A percentile compares a stretch with the other conserved stretches of the same genome.
Evolutionary conservation across 768 basidiomycete species (phyloP).

Genomic region (Amanita rubescens): DNA sequence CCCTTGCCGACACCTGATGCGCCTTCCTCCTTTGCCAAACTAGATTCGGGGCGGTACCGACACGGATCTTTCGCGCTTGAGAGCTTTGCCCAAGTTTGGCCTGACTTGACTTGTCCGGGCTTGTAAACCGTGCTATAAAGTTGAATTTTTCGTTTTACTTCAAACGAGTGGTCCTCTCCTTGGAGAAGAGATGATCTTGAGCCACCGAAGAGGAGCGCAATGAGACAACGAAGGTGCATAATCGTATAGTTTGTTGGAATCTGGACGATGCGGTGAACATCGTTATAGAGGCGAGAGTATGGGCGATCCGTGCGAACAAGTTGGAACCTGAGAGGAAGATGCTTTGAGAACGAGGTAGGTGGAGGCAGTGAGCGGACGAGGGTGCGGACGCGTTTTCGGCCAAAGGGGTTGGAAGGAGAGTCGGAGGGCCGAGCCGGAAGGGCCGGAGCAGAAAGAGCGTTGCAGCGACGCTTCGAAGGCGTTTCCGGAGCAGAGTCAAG

Average conservation of each 20-base stretch:
- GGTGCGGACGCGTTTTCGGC: conserved; percentile 40
- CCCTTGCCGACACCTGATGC: conserved; percentile 32
- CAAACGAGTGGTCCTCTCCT: conserved; percentile 48
- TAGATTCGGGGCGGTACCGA: conserved; percentile 31
- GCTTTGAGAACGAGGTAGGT: conserved; percentile 46
- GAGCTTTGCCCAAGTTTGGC: conserved; percentile 39
- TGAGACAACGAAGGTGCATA: conserved; percentile 52
- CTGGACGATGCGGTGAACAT: conserved; percentile 58
- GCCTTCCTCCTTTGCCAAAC: conserved; percentile 23
- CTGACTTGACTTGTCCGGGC: conserved; percentile 47
- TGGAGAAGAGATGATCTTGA: conserved; percentile 12
- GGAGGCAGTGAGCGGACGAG: conserved; percentile 32
- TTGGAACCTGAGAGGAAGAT: conserved; percentile 60
- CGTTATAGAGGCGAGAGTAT: conserved; percentile 30
- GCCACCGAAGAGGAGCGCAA: conserved; percentile 51
- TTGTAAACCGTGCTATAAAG: conserved; percentile 33
- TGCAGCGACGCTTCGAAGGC: conserved; percentile 1
- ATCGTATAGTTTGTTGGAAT: conserved; percentile 69
- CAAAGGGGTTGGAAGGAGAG: conserved; percentile 68
- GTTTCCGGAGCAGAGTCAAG: background rate
- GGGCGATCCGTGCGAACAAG: conserved; percentile 30
- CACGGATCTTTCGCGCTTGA: conserved; percentile 49
- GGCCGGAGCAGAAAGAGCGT: conserved; percentile 13
- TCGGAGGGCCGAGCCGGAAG: conserved; percentile 40
- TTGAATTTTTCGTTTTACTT: conserved; percentile 42